Conservation (phyloP, 257 asterid genomes). For the Forsythia viridissima region DNA sequence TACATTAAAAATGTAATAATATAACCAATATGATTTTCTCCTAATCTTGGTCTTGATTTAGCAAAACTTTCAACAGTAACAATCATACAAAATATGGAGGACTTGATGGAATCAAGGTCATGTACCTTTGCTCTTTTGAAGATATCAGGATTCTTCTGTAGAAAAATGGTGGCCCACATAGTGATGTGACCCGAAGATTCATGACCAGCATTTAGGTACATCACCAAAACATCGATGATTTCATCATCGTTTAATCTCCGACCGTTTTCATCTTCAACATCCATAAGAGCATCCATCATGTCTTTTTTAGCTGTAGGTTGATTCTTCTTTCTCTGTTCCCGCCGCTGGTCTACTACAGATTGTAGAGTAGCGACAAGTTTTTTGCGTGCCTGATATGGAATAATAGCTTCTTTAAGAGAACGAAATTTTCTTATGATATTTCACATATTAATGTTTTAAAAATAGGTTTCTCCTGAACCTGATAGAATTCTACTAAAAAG, state of each 20-base stretch:
- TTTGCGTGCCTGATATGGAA: constrained; percentile 66
- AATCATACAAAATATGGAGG: not conserved
- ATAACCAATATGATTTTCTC: not conserved
- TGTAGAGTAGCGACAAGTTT: constrained; percentile 66
- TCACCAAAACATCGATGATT: constrained; percentile 74
- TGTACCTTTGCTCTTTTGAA: constrained; percentile 73
- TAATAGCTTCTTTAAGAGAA: too few species aligned
- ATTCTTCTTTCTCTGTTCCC: constrained; percentile 38
- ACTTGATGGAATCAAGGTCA: not conserved
- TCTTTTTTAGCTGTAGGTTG: constrained; percentile 44
- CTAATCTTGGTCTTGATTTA: not conserved
- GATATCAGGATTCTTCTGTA: constrained; percentile 68
- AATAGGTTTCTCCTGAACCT: too few species aligned
- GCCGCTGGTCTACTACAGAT: constrained; percentile 50
- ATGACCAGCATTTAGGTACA: constrained; percentile 99
- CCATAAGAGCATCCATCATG: constrained; percentile 84
- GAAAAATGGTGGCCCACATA: constrained; percentile 80
- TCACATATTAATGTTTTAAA: too few species aligned
- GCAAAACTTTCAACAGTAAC: not conserved
- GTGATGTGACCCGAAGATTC: constrained; percentile 90
- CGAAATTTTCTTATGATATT: too few species aligned
- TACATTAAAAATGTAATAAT: not conserved
- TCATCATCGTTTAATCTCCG: constrained; percentile 70
- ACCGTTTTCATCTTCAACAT: constrained; percentile 70
- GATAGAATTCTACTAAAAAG: too few species aligned